phyloP scores from a whole-genome alignment of 2,329 filamentous ascomycete species.

The Macrophomina tecta region DNA sequence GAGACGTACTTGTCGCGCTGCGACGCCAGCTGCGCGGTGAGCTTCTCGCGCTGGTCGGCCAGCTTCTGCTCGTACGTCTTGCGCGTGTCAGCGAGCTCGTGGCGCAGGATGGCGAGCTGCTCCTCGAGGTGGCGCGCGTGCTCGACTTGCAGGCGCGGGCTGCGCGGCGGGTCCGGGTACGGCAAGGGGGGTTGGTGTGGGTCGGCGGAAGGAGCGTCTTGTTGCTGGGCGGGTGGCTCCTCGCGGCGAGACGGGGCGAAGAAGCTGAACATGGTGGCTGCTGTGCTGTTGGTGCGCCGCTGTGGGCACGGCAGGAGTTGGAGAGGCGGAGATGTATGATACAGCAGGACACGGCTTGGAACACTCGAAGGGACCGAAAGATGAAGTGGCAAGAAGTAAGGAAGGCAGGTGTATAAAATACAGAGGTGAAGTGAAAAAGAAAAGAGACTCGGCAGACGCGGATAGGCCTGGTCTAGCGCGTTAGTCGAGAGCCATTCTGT shows the following conservation, averaged over 20 bases:
- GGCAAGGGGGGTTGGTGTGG: background rate
- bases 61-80: background rate
- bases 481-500: background rate
- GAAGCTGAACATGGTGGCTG: constrained; percentile 8
- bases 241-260: constrained; percentile 8
- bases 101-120: constrained; percentile 12
- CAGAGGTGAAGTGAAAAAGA: background rate
- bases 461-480: background rate
- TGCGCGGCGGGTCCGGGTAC: background rate
- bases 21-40: background rate
- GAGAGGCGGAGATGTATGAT: background rate
- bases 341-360: background rate
- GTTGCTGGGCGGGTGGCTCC: background rate
- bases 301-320: background rate
- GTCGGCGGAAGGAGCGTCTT: background rate
- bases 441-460: background rate
- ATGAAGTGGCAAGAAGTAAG: too few species aligned
- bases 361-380: too few species aligned
- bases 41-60: background rate
- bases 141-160: constrained; percentile 24
- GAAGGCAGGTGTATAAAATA: background rate
- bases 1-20: constrained; percentile 15
- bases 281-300: background rate
- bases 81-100: background rate
- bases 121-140: constrained; percentile 24